Base-by-base conservation (phyloP, 306 rosid genomes). In the Elaeagnus macrophylla region DNA sequence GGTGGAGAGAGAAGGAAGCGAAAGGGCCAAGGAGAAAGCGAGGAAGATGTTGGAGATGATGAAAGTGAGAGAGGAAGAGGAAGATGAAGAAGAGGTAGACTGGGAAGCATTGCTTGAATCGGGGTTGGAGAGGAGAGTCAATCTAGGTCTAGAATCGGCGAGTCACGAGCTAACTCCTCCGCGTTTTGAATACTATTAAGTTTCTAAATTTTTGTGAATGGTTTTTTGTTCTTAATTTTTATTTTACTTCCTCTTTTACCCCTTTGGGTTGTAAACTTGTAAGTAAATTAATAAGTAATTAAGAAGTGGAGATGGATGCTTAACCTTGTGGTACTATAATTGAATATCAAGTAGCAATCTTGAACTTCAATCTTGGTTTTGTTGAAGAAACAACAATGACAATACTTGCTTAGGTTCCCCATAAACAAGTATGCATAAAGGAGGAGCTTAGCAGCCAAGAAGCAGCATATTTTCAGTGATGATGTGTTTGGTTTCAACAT, bases 31-130 rank as follows among this genome's bases (percentile, higher is more conserved):
- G 50, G 82, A 84, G 57, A 87, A 80, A 57, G 87, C 75, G 17
- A 80, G 39, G 60, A 71, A 75, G 64, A 72, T 91, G 37, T 32
- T 78, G 60, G 95, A 82, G 71, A 56, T 62, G 39, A 80, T 84
- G 78, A 80, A 67, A 25, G 69, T 38, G 4, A 84, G 67, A 16
- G 84, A 67, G 6, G 72, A 59, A 57, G 76, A 79, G 4, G 78
- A 65, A 7, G 86, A n/a, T n/a, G n/a, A 77, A 2, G 94, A 82
- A 18, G 84, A 75, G 1, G 81, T 77, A 39, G 78, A 91, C 51
- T 87, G 99, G 96, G 95, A 73, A 74, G 83, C 72, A 48, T 51
- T 91, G 55, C 83, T 91, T 7, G 83, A 82, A 13, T 75, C 82
- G 1, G 95, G 88, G 10, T 45, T 78, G 12, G 72, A 70, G n/a